These are phyloP conservation scores for Aspergillus sclerotiicarbonarius DNA, from an alignment of 495 filamentous ascomycete species.

Conservation along the genomic window DNA sequence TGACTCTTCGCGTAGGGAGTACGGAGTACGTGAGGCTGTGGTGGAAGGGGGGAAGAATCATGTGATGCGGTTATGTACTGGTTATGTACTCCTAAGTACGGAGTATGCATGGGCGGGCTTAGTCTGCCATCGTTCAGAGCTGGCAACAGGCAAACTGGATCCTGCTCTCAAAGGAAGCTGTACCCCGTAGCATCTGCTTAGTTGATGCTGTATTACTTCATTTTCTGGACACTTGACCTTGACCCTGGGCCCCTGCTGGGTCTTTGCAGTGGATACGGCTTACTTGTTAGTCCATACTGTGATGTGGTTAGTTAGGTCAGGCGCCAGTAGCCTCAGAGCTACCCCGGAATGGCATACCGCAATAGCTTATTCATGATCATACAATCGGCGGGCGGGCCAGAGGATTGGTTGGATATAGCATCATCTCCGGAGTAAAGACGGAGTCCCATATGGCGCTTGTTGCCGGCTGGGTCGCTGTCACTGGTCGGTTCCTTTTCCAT, in stretches of 20 bases:
- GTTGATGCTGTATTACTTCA: not conserved
- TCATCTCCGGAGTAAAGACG: not conserved
- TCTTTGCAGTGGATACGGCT: not conserved
- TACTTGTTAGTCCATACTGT: not conserved
- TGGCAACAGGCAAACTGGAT: too few species aligned
- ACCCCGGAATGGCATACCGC: not conserved
- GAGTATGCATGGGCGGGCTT: not conserved
- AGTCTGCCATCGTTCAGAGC: not conserved
- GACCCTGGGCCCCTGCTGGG: not conserved
- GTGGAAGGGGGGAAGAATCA: not conserved
- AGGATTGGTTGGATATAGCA: not conserved
- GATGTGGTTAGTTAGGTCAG: not conserved
- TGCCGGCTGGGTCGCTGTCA: not conserved
- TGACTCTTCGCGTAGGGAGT: not conserved
- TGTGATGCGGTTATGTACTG: not conserved
- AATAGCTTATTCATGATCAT: not conserved
- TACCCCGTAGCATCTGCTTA: not conserved
- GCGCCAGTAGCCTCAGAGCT: not conserved
- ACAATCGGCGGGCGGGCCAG: not conserved
- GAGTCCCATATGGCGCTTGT: not conserved
- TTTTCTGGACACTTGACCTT: not conserved
- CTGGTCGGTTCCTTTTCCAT: not conserved
- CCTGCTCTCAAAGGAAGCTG: not conserved
- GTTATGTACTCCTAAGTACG: not conserved
- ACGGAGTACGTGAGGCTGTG: not conserved